Evolutionary conservation across 257 asterid species (phyloP).

Genomic region (Verbascum thapsus): DNA sequence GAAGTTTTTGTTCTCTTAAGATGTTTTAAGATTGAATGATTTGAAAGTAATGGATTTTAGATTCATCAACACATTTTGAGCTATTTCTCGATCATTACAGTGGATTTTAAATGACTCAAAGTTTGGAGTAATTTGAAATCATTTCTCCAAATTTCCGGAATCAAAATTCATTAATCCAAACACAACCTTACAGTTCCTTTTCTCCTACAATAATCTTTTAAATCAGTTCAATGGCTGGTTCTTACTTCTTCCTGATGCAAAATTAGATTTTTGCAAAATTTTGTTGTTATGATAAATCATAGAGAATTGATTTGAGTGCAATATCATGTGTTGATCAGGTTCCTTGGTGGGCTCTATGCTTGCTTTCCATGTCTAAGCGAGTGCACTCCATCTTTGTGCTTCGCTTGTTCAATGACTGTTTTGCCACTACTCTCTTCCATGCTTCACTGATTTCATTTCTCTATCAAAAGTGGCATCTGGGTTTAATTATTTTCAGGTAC

Average conservation of each 20-base stretch:
- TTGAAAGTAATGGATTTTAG: no score
- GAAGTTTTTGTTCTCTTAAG: no score
- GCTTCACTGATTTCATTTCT: conserved; percentile 72
- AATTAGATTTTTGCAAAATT: background rate
- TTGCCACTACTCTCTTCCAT: conserved; percentile 88
- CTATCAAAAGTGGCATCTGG: conserved; percentile 89
- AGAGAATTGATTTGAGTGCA: background rate
- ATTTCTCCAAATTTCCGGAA: no score
- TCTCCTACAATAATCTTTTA: no score
- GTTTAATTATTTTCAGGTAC: conserved; percentile 89
- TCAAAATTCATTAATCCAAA: no score
- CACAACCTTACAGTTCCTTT: no score
- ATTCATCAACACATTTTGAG: no score
- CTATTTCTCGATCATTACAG: no score
- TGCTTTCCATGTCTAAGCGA: conserved; percentile 83
- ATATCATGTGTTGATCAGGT: conserved; percentile 51
- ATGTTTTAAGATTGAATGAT: no score
- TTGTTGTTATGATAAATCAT: background rate
- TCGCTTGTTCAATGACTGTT: conserved; percentile 96
- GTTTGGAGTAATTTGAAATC: no score
- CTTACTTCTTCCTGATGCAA: background rate
- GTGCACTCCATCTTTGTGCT: conserved; percentile 92
- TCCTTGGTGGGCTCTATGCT: conserved; percentile 97
- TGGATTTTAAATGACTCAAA: no score
- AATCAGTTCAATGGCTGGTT: no score